phyloP scores from a whole-genome alignment of 2,329 filamentous ascomycete genomes.

The Laburnicola sp. region DNA sequence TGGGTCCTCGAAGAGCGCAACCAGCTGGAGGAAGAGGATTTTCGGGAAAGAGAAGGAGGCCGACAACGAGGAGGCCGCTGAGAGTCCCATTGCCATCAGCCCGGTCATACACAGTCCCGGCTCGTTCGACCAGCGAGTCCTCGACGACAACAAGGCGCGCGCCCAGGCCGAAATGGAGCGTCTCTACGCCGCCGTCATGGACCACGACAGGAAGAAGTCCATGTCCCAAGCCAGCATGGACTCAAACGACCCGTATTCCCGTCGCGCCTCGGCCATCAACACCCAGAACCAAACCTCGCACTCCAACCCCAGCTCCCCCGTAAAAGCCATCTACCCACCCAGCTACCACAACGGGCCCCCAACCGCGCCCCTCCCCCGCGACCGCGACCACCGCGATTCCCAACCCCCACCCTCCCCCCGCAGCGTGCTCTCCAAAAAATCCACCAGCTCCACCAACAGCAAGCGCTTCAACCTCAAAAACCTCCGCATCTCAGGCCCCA shows the following conservation, averaged over 20 bases:
- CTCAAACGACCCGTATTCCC: constrained; percentile 20
- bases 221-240: constrained; percentile 32
- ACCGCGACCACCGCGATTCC: constrained; percentile 21
- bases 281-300: constrained; percentile 27
- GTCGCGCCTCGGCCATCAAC: constrained; percentile 37
- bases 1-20: constrained; percentile 31
- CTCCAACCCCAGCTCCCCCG: constrained; percentile 45
- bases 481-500: constrained; percentile 61
- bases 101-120: constrained; percentile 61
- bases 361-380: constrained; percentile 29
- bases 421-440: constrained; percentile 43
- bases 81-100: constrained; percentile 30
- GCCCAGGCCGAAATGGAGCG: constrained; percentile 83
- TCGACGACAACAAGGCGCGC: constrained; percentile 73
- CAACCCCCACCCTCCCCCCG: constrained; percentile 35
- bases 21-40: constrained; percentile 39
- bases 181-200: constrained; percentile 90
- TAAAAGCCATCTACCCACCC: constrained; percentile 55
- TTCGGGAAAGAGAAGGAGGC: constrained; percentile 31
- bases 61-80: constrained; percentile 26
- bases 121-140: constrained; percentile 75
- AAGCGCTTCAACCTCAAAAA: constrained; percentile 55
- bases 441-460: constrained; percentile 44
- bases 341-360: constrained; percentile 33
- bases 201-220: constrained; percentile 68